Evolutionary conservation across 2,329 filamentous ascomycete genomes (phyloP), one percentile per base, ranked within the genome.

Genomic region (Aspergillus ochraceus): DNA sequence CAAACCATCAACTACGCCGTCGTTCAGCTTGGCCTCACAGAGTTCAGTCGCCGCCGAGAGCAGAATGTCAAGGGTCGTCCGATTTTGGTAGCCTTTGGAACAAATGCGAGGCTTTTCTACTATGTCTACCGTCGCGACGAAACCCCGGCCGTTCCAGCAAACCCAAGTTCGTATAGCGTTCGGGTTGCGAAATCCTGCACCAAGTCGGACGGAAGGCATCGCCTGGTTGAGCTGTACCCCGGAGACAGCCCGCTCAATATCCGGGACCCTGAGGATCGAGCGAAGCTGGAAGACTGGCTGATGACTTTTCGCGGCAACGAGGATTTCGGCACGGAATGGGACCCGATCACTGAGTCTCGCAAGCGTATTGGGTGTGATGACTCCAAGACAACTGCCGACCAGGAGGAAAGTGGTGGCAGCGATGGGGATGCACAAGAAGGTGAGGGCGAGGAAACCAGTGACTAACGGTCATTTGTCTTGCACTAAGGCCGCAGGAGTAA

Each of bases 91-190:
- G 64, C 57, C 6, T 67, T 67, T 42, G 30, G 49, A 1, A 57
- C 58, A 11, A 60, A 42, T 2, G 26, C 59, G 49, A 64, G 59
- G 22, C 26, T 67, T 8, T 66, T 64, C 26, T 68, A 64, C 36
- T 68, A 65, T 20, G 56, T 62, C 24, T 47, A 60, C 26, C 47
- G 54, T 20, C 19, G 51, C 12, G 36, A 20, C 3, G 47, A 42
- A 2, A 29, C 50, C 6, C 55, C 59, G n/a, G 11, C 29, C 1
- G 6, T 50, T n/a, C 26, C 47, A 8, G 11, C 29, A 6, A 52
- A 49, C 51, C 42, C 58, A 36, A 49, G 32, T 5, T 19, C 60
- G 4, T 32, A 56, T 19, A 54, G 55, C 24, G 12, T 30, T 32
- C 50, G 60, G 39, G 53, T 61, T 26, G 59, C 60, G 2, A 52